Conservation (phyloP, 2,329 filamentous ascomycete species). For the Clarireedia monteithiana region DNA sequence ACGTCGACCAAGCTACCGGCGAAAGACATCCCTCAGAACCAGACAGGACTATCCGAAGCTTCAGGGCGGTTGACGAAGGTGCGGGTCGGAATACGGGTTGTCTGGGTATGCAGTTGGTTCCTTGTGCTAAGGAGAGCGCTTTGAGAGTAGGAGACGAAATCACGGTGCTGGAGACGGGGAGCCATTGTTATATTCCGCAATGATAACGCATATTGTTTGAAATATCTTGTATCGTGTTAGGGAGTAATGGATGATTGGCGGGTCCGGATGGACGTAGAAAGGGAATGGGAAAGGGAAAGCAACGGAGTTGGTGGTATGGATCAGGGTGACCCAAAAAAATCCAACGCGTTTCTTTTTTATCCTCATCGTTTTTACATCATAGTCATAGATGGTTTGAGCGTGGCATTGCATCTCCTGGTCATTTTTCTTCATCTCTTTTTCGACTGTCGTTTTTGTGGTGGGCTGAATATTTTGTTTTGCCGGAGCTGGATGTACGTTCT, state of each 20-base stretch:
- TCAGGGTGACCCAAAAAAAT: too few relatives aligned
- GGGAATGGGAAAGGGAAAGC: not conserved
- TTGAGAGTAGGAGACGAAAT: conserved; percentile 12
- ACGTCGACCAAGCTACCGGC: conserved; percentile 49
- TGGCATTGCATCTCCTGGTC: too few relatives aligned
- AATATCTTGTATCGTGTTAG: too few relatives aligned
- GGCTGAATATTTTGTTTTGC: too few relatives aligned
- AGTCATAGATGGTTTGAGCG: not conserved
- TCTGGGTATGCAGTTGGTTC: conserved; percentile 59
- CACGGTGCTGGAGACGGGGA: conserved; percentile 10
- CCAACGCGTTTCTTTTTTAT: not conserved
- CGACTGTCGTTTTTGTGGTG: too few relatives aligned
- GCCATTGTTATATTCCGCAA: conserved; percentile 9
- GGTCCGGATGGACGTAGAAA: not conserved
- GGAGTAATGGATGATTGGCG: not conserved
- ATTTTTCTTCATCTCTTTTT: too few relatives aligned
- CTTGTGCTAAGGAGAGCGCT: conserved; percentile 36
- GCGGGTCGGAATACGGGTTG: conserved; percentile 46
- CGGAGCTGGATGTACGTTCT: too few relatives aligned
- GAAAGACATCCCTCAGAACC: conserved; percentile 40
- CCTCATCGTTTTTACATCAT: not conserved
- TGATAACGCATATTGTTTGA: not conserved
- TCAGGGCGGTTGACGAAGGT: conserved; percentile 53
- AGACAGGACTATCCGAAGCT: conserved; percentile 48
- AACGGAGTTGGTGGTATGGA: not conserved